phyloP scores from a whole-genome alignment of 768 basidiomycete genomes.

The Trametes maxima region DNA sequence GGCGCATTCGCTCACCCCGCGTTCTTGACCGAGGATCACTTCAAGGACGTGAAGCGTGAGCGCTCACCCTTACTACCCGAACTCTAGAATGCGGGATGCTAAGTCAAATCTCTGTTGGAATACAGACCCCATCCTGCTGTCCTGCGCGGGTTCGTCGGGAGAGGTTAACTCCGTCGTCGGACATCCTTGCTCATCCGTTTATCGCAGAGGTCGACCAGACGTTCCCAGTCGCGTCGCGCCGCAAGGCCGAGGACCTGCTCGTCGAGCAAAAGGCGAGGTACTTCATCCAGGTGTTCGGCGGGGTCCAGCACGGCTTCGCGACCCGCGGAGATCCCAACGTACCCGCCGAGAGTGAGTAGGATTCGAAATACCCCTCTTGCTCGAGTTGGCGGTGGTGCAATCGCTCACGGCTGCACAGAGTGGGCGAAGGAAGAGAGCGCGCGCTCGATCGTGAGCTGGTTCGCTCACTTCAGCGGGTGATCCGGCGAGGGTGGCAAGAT shows the following conservation, averaged over 20 bases:
- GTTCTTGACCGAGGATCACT: conserved; percentile 48
- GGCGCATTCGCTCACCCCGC: conserved; percentile 62
- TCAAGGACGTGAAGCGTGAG: conserved; percentile 51
- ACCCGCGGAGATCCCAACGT: conserved; percentile 12
- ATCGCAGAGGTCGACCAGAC: conserved; percentile 53
- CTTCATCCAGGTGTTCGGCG: conserved; percentile 59
- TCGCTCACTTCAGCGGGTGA: conserved; percentile 10
- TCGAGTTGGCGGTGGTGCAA: no score
- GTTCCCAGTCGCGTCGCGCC: conserved; percentile 55
- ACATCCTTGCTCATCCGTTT: neutral
- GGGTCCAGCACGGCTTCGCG: conserved; percentile 40
- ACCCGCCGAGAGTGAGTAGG: conserved; percentile 1
- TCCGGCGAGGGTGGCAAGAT: neutral
- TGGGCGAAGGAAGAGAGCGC: conserved; percentile 29
- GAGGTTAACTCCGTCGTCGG: neutral
- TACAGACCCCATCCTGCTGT: conserved; percentile 54
- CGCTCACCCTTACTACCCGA: neutral
- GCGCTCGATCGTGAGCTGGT: conserved; percentile 19
- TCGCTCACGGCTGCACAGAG: conserved; percentile 1
- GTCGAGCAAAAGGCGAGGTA: conserved; percentile 52
- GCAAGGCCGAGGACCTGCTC: conserved; percentile 58
- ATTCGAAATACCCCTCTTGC: no score
- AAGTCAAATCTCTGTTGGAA: neutral
- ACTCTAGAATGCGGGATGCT: neutral
- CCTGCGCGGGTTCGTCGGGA: conserved; percentile 53